These are phyloP conservation scores for Zymoseptoria crescenta DNA, from an alignment of 2,329 filamentous ascomycete genomes.

Conservation along the genomic window DNA sequence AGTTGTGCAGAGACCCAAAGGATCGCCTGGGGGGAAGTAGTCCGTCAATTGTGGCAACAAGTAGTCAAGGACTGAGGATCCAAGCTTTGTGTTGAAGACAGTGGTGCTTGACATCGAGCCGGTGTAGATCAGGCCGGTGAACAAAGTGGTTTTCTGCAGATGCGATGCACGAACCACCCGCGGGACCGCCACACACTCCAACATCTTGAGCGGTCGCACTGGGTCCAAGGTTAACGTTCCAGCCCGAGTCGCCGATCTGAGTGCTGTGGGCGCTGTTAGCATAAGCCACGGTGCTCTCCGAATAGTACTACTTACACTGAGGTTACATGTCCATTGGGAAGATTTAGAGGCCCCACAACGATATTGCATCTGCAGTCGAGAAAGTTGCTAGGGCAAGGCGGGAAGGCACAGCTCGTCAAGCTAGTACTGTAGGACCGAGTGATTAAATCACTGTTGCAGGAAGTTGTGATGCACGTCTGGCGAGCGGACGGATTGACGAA, in stretches of 20 bases:
- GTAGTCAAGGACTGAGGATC: slow-evolving; percentile 2
- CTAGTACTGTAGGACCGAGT: slow-evolving; percentile 11
- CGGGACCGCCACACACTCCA: slow-evolving; percentile 6
- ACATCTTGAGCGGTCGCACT: slow-evolving; percentile 12
- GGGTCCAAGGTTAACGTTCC: slow-evolving; percentile 17
- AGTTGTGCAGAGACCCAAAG: slow-evolving; percentile 14
- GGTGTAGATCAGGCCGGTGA: slow-evolving; percentile 14
- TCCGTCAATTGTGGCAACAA: slow-evolving; percentile 12
- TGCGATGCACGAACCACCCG: slow-evolving; percentile 7
- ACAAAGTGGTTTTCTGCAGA: background rate
- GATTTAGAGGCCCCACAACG: slow-evolving; percentile 13
- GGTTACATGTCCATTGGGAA: slow-evolving; percentile 10
- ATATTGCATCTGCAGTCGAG: slow-evolving; percentile 20
- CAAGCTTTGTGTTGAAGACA: background rate
- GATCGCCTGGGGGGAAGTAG: slow-evolving; percentile 17
- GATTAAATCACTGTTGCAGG: slow-evolving; percentile 17
- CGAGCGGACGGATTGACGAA: slow-evolving; percentile 12
- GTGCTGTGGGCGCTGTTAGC: slow-evolving; percentile 2
- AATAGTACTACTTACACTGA: slow-evolving; percentile 11
- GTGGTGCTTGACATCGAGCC: slow-evolving; percentile 9
- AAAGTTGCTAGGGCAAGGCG: slow-evolving; percentile 18
- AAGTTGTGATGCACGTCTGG: slow-evolving; percentile 17
- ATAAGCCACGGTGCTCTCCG: background rate
- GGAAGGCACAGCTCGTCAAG: slow-evolving; percentile 4
- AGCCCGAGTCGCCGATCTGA: slow-evolving; percentile 14